A percentile compares a stretch with the other conserved stretches of the same genome.
These are phyloP conservation scores for Penicillium fuscoglaucum DNA, from an alignment of 2,329 filamentous ascomycete species.

Conservation along the genomic window DNA sequence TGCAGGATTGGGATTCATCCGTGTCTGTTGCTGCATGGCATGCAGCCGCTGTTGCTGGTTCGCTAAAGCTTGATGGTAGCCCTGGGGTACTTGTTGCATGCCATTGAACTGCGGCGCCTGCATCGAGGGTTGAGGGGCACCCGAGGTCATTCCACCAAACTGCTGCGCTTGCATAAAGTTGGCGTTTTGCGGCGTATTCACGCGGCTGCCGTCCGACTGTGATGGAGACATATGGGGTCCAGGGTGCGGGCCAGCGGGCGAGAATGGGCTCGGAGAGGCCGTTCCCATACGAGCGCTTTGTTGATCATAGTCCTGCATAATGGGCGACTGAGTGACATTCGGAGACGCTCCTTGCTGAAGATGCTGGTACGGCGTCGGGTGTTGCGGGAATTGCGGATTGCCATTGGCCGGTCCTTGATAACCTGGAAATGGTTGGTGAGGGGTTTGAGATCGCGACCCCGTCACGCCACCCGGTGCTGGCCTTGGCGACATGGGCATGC, in stretches of 20 bases:
- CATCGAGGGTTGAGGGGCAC: slow-evolving; percentile 43
- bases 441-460: slow-evolving; percentile 87
- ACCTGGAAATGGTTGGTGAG: slow-evolving; percentile 72
- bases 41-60: slow-evolving; percentile 72
- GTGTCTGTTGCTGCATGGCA: slow-evolving; percentile 78
- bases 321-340: slow-evolving; percentile 88
- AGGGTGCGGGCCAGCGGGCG: slow-evolving; percentile 67
- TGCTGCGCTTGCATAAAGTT: slow-evolving; percentile 62
- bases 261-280: slow-evolving; percentile 88
- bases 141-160: slow-evolving; percentile 43
- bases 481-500: slow-evolving; percentile 76
- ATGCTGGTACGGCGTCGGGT: slow-evolving; percentile 75
- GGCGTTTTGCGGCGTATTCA: slow-evolving; percentile 70
- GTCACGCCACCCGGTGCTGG: slow-evolving; percentile 72
- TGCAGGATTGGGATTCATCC: slow-evolving; percentile 50
- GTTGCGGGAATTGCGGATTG: slow-evolving; percentile 58
- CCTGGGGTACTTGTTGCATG: slow-evolving; percentile 45
- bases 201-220: slow-evolving; percentile 66
- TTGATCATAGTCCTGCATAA: slow-evolving; percentile 71
- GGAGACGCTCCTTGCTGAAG: slow-evolving; percentile 76
- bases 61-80: slow-evolving; percentile 61
- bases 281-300: slow-evolving; percentile 80
- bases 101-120: slow-evolving; percentile 51
- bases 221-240: slow-evolving; percentile 71
- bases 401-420: slow-evolving; percentile 67